A percentile compares a stretch with the other conserved stretches of the same genome.
phyloP scores from a whole-genome alignment of 2,329 filamentous ascomycete species.

The Fusarium buharicum region DNA sequence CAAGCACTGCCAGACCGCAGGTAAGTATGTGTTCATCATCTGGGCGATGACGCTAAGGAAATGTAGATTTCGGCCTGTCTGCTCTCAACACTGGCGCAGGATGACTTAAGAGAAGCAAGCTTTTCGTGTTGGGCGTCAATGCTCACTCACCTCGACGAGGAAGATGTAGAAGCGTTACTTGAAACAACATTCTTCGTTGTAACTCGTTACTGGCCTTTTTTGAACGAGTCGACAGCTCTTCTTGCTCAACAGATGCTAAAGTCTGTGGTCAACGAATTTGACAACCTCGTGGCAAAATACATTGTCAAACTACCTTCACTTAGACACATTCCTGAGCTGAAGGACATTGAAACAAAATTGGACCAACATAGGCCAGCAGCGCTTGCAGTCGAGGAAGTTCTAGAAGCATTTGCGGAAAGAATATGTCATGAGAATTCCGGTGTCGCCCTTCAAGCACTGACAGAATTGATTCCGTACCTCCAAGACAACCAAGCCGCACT shows the following conservation, averaged over 20 bases:
- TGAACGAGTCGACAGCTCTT: slow-evolving; percentile 69
- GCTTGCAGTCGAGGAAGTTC: slow-evolving; percentile 63
- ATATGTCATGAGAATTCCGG: slow-evolving; percentile 85
- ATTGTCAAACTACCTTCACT: slow-evolving; percentile 84
- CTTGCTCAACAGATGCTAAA: slow-evolving; percentile 71
- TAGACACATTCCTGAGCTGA: slow-evolving; percentile 73
- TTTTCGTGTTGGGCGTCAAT: slow-evolving; percentile 88
- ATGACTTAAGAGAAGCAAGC: slow-evolving; percentile 78
- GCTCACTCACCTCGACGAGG: slow-evolving; percentile 76
- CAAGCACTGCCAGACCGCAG: slow-evolving; percentile 85
- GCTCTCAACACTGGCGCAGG: slow-evolving; percentile 80
- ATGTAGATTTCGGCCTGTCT: slow-evolving; percentile 87
- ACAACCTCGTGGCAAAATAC: slow-evolving; percentile 68
- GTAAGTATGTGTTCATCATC: slow-evolving; percentile 57
- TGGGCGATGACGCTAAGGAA: background rate
- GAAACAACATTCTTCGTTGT: slow-evolving; percentile 93
- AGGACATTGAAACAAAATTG: slow-evolving; percentile 73
- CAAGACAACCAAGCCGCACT: slow-evolving; percentile 78
- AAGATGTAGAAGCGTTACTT: slow-evolving; percentile 81
- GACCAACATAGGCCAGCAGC: slow-evolving; percentile 66
- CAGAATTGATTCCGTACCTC: slow-evolving; percentile 80
- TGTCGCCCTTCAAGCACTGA: slow-evolving; percentile 83
- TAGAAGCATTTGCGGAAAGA: slow-evolving; percentile 77
- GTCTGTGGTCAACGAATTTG: slow-evolving; percentile 72
- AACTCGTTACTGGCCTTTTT: slow-evolving; percentile 78